Conservation (phyloP, 306 rosid species). For the Prunus campanulata region DNA sequence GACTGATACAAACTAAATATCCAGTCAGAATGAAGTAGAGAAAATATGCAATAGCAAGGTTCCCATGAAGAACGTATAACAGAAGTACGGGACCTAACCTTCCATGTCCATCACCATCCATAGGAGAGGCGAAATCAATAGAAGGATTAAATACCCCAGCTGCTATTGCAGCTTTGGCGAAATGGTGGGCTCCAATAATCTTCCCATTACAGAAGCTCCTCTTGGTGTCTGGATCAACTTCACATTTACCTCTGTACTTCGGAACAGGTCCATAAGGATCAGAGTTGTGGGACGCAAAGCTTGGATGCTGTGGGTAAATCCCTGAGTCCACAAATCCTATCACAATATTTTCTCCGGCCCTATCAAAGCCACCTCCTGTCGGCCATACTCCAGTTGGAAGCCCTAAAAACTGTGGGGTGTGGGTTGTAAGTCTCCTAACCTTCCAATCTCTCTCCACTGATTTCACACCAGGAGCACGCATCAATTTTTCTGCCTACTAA, state of each 20-base stretch:
- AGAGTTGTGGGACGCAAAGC: slow-evolving; percentile 61
- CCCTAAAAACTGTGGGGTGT: slow-evolving; percentile 97
- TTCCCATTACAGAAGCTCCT: slow-evolving; percentile 87
- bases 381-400: slow-evolving; percentile 99
- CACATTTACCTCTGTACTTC: slow-evolving; percentile 92
- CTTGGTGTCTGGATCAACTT: slow-evolving; percentile 81
- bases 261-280: slow-evolving; percentile 86
- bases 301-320: slow-evolving; percentile 88
- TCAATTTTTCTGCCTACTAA: slow-evolving; percentile 96
- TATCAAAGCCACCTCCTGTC: slow-evolving; percentile 96
- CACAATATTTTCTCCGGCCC: slow-evolving; percentile 96
- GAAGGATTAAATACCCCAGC: slow-evolving; percentile 91
- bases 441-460: slow-evolving; percentile 95
- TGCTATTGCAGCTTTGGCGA: slow-evolving; percentile 96
- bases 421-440: slow-evolving; percentile 87
- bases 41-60: background rate
- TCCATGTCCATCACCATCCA: slow-evolving; percentile 99
- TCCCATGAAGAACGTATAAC: slow-evolving; percentile 9
- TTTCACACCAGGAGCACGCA: slow-evolving; percentile 84
- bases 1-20: background rate
- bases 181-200: slow-evolving; percentile 98
- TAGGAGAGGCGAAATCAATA: slow-evolving; percentile 89
- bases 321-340: slow-evolving; percentile 99
- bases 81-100: slow-evolving; percentile 54
- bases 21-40: background rate